Conservation (phyloP, 805 yeast genomes). For the Debaryomyces hansenii region DNA sequence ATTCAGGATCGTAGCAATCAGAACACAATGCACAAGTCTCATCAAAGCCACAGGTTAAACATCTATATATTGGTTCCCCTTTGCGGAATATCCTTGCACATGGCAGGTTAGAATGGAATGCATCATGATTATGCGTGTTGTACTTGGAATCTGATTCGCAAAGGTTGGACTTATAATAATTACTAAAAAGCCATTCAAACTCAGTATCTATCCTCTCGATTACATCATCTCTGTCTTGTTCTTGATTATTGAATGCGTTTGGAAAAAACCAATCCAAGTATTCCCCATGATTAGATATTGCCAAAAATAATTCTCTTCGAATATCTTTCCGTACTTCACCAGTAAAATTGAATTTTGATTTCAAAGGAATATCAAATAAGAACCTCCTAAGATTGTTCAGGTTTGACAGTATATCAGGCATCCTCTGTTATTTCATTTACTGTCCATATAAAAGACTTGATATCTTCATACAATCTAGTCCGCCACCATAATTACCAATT, state of each 20-base stretch:
- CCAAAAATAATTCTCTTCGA: slow-evolving; percentile 28
- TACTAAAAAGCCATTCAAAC: slow-evolving; percentile 32
- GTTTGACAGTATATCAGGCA: background rate
- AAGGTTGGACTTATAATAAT: slow-evolving; percentile 22
- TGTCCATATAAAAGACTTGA: background rate
- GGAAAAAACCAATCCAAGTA: slow-evolving; percentile 39
- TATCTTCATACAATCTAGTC: background rate
- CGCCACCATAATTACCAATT: slow-evolving; percentile 5
- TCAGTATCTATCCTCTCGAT: slow-evolving; percentile 19
- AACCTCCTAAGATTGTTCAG: slow-evolving; percentile 5
- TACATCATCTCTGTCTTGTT: slow-evolving; percentile 5
- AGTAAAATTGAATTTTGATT: slow-evolving; percentile 25
- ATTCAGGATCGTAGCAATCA: slow-evolving; percentile 66
- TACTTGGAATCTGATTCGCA: slow-evolving; percentile 15
- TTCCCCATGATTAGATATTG: slow-evolving; percentile 33
- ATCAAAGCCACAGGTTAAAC: slow-evolving; percentile 73
- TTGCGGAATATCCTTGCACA: slow-evolving; percentile 71
- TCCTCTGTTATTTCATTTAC: background rate
- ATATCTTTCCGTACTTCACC: slow-evolving; percentile 24
- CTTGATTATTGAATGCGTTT: slow-evolving; percentile 11
- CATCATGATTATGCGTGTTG: slow-evolving; percentile 27
- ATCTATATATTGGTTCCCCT: slow-evolving; percentile 82
- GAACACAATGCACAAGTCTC: slow-evolving; percentile 85
- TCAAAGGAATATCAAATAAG: slow-evolving; percentile 33
- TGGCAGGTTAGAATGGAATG: slow-evolving; percentile 62